A percentile compares a stretch with the other conserved stretches of the same genome.
Conservation (phyloP, 1,284 basidiomycete species). For the Gymnopus androsaceus region DNA sequence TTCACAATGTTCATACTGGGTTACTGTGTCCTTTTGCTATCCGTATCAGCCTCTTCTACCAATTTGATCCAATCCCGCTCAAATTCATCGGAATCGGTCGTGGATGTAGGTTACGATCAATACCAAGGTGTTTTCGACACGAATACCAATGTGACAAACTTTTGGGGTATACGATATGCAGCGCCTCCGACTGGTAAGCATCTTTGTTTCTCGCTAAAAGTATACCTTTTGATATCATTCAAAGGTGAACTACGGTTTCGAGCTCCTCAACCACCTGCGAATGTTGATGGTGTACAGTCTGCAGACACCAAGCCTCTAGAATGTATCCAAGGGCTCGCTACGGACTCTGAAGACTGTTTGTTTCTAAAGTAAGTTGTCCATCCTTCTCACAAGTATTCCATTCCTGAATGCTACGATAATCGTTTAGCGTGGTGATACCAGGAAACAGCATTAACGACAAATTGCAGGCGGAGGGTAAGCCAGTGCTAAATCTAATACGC, state of each 20-base stretch:
- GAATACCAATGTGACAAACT: conserved; percentile 35
- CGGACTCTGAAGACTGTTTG: conserved; percentile 40
- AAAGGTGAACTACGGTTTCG: conserved; percentile 37
- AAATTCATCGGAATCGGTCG: too few species aligned
- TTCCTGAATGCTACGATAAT: too few species aligned
- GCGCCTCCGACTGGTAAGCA: conserved; percentile 37
- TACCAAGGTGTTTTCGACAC: conserved; percentile 37
- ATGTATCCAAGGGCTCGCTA: conserved; percentile 27
- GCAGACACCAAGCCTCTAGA: conserved; percentile 32
- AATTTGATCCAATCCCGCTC: too few species aligned
- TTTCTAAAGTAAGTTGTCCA: conserved; percentile 38
- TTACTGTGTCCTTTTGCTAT: too few species aligned
- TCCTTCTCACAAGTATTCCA: too few species aligned
- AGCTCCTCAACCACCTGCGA: conserved; percentile 32
- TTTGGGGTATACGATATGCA: conserved; percentile 45
- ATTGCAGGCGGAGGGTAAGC: too few species aligned
- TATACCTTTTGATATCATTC: background rate
- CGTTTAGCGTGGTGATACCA: conserved; percentile 23
- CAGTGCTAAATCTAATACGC: too few species aligned
- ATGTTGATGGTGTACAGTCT: conserved; percentile 30
- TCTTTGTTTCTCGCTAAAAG: background rate
- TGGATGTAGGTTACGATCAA: conserved; percentile 42
- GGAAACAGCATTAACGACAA: background rate
- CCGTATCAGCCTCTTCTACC: too few species aligned
- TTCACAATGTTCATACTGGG: too few species aligned